Evolutionary conservation across 768 basidiomycete genomes (phyloP).

Genomic region (Psilocybe subaeruginosa): DNA sequence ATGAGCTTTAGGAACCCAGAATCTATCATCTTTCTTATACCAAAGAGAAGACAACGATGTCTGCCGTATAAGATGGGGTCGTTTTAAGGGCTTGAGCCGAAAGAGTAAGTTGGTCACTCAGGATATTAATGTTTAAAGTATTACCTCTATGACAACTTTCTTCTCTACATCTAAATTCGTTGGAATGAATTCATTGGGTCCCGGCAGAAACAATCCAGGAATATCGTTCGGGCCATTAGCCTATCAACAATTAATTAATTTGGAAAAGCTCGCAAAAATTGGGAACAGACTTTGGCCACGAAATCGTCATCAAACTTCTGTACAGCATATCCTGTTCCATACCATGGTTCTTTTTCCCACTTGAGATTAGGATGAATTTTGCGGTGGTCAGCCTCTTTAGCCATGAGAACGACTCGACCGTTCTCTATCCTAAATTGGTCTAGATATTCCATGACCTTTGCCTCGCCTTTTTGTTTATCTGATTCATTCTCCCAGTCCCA

Average conservation of each 20-base stretch:
- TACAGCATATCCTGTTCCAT: constrained; percentile 87
- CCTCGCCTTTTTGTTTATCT: constrained; percentile 41
- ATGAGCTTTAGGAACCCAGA: constrained; percentile 92
- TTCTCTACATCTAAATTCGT: constrained; percentile 84
- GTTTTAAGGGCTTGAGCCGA: constrained; percentile 60
- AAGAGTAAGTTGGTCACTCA: background rate
- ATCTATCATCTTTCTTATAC: constrained; percentile 97
- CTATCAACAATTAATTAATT: constrained; percentile 34
- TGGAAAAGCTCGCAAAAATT: background rate
- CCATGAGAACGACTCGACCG: constrained; percentile 77
- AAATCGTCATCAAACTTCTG: constrained; percentile 69
- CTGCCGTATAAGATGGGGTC: constrained; percentile 78
- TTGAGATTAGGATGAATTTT: constrained; percentile 42
- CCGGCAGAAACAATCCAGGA: constrained; percentile 75
- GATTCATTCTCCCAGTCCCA: constrained; percentile 70
- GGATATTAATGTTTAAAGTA: constrained; percentile 11
- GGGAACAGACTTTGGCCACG: constrained; percentile 44
- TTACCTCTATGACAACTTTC: constrained; percentile 66
- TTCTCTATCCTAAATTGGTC: constrained; percentile 58
- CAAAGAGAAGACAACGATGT: constrained; percentile 77
- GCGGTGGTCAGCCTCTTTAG: constrained; percentile 65
- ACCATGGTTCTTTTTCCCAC: constrained; percentile 89
- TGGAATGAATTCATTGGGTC: constrained; percentile 91
- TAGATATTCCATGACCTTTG: constrained; percentile 64
- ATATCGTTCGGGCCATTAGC: constrained; percentile 67